Conservation (phyloP, 1,139 yeast genomes). For the Hyphopichia buzzinii region DNA sequence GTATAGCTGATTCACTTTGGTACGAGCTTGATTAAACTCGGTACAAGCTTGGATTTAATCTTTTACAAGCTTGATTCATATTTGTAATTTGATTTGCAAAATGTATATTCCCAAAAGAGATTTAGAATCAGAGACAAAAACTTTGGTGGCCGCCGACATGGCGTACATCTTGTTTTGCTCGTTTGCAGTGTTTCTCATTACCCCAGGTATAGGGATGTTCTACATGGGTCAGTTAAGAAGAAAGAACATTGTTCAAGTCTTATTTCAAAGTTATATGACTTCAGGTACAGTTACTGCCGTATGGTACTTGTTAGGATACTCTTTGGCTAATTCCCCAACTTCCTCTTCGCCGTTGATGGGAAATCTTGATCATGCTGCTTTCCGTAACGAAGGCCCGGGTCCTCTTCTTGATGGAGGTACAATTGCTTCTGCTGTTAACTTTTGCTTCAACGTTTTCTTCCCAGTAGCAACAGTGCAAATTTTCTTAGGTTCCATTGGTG, state of each 20-base stretch:
- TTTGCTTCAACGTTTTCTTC: conserved; percentile 42
- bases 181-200: conserved; percentile 40
- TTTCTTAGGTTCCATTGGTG: conserved; percentile 45
- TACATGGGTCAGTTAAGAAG: conserved; percentile 38
- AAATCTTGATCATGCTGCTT: conserved; percentile 38
- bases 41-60: too few relatives aligned
- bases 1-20: too few relatives aligned
- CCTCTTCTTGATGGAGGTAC: conserved; percentile 36
- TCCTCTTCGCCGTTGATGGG: conserved; percentile 36
- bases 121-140: conserved; percentile 7
- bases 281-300: conserved; percentile 36
- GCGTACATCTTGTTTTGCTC: conserved; percentile 37
- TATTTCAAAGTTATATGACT: conserved; percentile 40
- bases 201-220: conserved; percentile 45
- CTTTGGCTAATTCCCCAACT: conserved; percentile 38
- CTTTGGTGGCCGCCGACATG: conserved; percentile 26
- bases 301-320: conserved; percentile 46
- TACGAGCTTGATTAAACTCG: too few relatives aligned
- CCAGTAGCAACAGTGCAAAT: conserved; percentile 49
- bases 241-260: conserved; percentile 36
- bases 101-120: not conserved
- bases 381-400: conserved; percentile 33
- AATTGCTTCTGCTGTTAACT: conserved; percentile 40
- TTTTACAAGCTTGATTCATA: not conserved
- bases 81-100: not conserved